A percentile compares a stretch with the other conserved stretches of the same genome.
These are phyloP conservation scores for Cladochytrium replicatum DNA, from an alignment of 192 early-diverging fungal genomes.

Conservation along the genomic window DNA sequence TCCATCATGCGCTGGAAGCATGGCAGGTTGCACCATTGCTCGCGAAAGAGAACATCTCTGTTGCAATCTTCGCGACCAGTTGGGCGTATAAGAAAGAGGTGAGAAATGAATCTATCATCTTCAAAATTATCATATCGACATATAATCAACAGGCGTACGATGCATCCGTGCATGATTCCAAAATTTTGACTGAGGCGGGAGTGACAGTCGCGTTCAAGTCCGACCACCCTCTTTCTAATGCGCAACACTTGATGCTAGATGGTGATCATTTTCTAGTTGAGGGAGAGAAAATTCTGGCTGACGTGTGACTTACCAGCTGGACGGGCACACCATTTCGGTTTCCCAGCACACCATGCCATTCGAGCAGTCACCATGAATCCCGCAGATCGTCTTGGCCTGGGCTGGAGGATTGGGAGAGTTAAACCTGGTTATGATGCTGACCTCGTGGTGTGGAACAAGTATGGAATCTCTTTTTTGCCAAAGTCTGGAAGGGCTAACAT, in stretches of 20 bases:
- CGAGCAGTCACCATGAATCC: conserved; percentile 60
- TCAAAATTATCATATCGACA: conserved; percentile 20
- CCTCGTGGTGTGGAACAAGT: conserved; percentile 60
- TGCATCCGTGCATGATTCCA: conserved; percentile 45
- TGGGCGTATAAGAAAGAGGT: conserved; percentile 19
- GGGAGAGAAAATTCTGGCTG: no score
- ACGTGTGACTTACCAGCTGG: conserved; percentile 32
- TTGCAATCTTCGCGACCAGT: conserved; percentile 57
- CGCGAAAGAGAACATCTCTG: conserved; percentile 49
- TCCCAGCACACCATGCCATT: conserved; percentile 46
- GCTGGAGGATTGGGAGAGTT: conserved; percentile 55
- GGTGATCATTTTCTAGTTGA: no score
- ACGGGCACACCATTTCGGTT: conserved; percentile 60
- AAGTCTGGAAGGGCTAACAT: not conserved
- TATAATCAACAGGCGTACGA: conserved; percentile 73
- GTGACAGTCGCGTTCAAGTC: conserved; percentile 66
- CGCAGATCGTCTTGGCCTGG: conserved; percentile 56
- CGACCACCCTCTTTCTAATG: conserved; percentile 70
- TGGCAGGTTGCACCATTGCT: conserved; percentile 57
- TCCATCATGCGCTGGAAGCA: conserved; percentile 74
- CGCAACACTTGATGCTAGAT: no score
- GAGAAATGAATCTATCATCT: conserved; percentile 1
- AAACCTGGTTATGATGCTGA: conserved; percentile 67
- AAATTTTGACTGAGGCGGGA: conserved; percentile 53
- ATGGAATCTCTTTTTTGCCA: conserved; percentile 2